Base-by-base conservation (phyloP, 306 rosid species). In the Begonia loranthoides region DNA sequence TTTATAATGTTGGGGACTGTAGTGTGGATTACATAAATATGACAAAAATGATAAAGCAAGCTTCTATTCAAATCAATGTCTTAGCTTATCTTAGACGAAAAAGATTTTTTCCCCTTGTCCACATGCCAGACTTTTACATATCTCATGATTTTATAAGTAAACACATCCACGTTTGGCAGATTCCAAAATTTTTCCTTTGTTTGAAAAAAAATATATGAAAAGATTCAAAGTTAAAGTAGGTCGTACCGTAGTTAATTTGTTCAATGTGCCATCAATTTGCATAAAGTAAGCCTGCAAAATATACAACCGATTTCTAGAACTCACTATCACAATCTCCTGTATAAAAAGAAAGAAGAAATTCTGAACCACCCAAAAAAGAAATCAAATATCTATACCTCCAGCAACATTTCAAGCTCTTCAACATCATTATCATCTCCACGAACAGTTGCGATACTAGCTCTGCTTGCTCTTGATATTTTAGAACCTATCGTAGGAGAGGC, bases 341-440 rank as follows among this genome's bases (percentile, higher is more conserved):
- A 10, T 10, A n/a, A 43, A 43, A 10, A 10, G n/a, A 10, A n/a
- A 10, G 13, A 43, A 43, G 13, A 43, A 3, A 43, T 12, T 43
- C 1, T 11, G 6, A 28, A 28, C 13, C 47, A 43, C n/a, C n/a
- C n/a, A n/a, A n/a, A 43, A 43, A 11, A 43, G 8, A 43, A 43
- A n/a, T n/a, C 45, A 57, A 53, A 56, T 24, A 47, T 58, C 40
- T 53, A 53, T 58, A 87, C 90, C 96, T 87, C 96, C 14, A 87
- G 77, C 60, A 87, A 60, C 92, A 87, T 87, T 78, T 83, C 96
- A 61, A 83, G 81, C 54, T 87, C 92, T 70, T 87, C 94, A 22
- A 87, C 84, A 19, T 87, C 77, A 66, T 78, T 80, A 68, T 78
- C 94, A 56, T 83, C 90, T 33, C 70, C 81, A 54, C 66, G 77